phyloP scores from a whole-genome alignment of 2,329 filamentous ascomycete species.

The Fulvia fulva region DNA sequence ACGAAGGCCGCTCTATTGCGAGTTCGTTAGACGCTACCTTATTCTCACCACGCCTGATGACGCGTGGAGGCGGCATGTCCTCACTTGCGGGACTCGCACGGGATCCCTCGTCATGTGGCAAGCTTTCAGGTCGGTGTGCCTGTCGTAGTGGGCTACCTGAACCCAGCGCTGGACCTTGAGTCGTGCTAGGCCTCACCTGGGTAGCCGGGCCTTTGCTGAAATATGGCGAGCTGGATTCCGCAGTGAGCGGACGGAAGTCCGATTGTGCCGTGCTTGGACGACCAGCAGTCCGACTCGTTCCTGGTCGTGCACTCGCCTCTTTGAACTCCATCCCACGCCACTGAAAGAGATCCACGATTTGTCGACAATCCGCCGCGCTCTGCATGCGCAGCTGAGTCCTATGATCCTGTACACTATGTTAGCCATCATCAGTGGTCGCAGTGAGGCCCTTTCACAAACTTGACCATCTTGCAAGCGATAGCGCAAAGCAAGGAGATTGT shows the following conservation, averaged over 20 bases:
- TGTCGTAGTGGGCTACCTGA: background rate
- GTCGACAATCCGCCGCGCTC: slow-evolving; percentile 20
- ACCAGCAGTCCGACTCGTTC: slow-evolving; percentile 4
- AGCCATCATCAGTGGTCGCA: too few relatives aligned
- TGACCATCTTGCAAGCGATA: slow-evolving; percentile 36
- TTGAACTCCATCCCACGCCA: slow-evolving; percentile 30
- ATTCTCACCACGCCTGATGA: background rate
- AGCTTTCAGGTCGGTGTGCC: background rate
- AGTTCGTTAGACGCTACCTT: background rate
- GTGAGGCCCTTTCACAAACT: slow-evolving; percentile 25
- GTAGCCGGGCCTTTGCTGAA: background rate
- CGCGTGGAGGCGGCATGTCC: background rate
- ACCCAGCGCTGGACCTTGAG: background rate
- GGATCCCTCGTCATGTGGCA: background rate
- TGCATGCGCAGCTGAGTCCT: slow-evolving; percentile 33
- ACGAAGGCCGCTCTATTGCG: background rate
- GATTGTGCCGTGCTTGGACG: slow-evolving; percentile 6
- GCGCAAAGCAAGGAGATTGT: slow-evolving; percentile 39
- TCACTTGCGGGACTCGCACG: background rate
- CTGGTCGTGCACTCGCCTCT: slow-evolving; percentile 20
- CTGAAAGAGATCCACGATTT: slow-evolving; percentile 23
- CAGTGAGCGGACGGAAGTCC: slow-evolving; percentile 10
- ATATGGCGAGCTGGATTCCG: slow-evolving; percentile 1
- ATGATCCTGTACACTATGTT: slow-evolving; percentile 20
- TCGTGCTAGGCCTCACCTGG: background rate